These are phyloP conservation scores for Saturnispora besseyi DNA, from an alignment of 805 yeast species.

Conservation along the genomic window DNA sequence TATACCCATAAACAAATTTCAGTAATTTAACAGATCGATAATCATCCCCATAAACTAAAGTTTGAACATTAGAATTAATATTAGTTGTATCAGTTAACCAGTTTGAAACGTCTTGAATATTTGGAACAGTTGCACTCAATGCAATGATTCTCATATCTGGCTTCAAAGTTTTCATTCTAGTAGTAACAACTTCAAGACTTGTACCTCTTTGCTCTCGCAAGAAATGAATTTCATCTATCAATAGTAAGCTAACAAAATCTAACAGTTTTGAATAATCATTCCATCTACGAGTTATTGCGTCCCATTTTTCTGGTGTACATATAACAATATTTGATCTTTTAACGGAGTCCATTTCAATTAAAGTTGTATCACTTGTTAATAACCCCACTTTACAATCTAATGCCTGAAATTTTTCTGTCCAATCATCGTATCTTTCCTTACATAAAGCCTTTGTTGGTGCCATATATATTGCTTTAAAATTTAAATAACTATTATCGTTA, in stretches of 20 bases:
- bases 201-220: constrained; percentile 97
- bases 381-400: constrained; percentile 81
- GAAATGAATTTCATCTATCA: constrained; percentile 93
- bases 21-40: constrained; percentile 89
- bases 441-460: constrained; percentile 92
- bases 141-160: constrained; percentile 87
- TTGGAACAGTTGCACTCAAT: constrained; percentile 86
- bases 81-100: constrained; percentile 46
- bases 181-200: constrained; percentile 88
- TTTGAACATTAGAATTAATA: constrained; percentile 76
- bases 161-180: constrained; percentile 88
- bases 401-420: constrained; percentile 66
- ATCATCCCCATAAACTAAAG: constrained; percentile 86
- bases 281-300: constrained; percentile 89
- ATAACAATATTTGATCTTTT: constrained; percentile 83
- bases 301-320: constrained; percentile 90
- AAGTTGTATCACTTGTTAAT: constrained; percentile 90
- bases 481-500: constrained; percentile 62
- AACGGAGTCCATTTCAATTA: constrained; percentile 66
- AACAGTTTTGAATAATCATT: constrained; percentile 79
- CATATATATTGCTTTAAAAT: constrained; percentile 81
- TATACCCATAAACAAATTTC: constrained; percentile 48
- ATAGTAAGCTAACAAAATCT: constrained; percentile 69
- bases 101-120: constrained; percentile 87
- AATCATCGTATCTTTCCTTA: constrained; percentile 90